phyloP scores from a whole-genome alignment of 1,284 basidiomycete genomes.

The Tremellales sp. region DNA sequence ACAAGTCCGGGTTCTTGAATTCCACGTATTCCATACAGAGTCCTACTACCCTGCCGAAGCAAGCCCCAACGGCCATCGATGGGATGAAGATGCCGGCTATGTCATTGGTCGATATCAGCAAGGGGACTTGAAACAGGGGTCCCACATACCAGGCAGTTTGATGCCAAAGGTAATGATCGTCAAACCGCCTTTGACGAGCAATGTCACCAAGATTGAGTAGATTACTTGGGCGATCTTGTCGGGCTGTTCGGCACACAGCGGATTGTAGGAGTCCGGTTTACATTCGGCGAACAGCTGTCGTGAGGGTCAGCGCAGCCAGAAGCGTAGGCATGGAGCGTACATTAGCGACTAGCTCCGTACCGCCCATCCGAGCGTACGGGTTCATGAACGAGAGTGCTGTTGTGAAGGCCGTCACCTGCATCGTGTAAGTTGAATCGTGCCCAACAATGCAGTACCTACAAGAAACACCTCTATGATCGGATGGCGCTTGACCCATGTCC shows the following conservation, averaged over 20 bases:
- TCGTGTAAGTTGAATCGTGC: conserved; percentile 11
- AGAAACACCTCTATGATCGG: conserved; percentile 80
- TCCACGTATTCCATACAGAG: conserved; percentile 76
- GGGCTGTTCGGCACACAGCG: conserved; percentile 67
- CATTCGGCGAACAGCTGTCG: conserved; percentile 89
- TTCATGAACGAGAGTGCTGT: conserved; percentile 79
- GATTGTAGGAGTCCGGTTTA: conserved; percentile 58
- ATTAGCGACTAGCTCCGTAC: conserved; percentile 78
- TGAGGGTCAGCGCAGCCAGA: not conserved
- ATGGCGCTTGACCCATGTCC: conserved; percentile 72
- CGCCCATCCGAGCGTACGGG: conserved; percentile 87
- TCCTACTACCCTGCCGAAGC: conserved; percentile 84
- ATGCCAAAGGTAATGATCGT: conserved; percentile 93
- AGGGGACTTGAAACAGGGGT: not conserved
- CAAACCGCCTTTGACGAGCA: conserved; percentile 75
- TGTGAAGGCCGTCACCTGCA: conserved; percentile 71
- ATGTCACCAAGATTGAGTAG: conserved; percentile 63
- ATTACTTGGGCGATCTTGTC: conserved; percentile 66
- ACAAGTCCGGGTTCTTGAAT: conserved; percentile 59
- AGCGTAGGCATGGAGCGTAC: conserved; percentile 19
- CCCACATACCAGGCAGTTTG: conserved; percentile 61
- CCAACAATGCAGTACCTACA: conserved; percentile 52
- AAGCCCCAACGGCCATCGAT: conserved; percentile 93
- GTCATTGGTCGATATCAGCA: conserved; percentile 7
- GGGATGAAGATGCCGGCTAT: conserved; percentile 94